Evolutionary conservation across 2,329 filamentous ascomycete genomes (phyloP), one percentile per base, ranked within the genome.

Genomic region (Calonectria hongkongensis): DNA sequence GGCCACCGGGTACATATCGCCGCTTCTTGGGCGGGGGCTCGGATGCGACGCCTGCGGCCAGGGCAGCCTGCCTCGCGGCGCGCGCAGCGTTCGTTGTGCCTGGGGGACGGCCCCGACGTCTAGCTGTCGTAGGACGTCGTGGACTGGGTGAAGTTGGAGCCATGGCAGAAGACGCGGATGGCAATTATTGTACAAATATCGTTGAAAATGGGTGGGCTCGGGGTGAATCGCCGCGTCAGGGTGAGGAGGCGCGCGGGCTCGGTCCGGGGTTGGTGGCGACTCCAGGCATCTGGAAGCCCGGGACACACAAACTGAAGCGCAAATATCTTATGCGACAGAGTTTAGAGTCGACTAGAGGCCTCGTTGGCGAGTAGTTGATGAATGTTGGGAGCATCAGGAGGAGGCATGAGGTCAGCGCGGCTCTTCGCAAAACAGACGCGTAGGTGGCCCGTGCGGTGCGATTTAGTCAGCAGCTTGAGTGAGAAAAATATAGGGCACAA

Each of bases 1-100:
- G 93, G 3, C 95, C 95, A 60, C 95, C 95, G 41, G 96, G 95
- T 60, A 97, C 90, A 85, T 98, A 98, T 84, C 92, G 90, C 77
- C 92, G 89, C 81, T 90, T 91, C 85, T 95, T 95, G 1, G 88
- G 88, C 15, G 93, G 92, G 30, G 92, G 92, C 76, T 94, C 92
- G 60, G 88, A 87, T 50, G 83, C 80, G 56, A 80, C 74, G 21
- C 80, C 82, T 21, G 80, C 79, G 30, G 81, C 80, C 47, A 80
- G 75, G 36, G 82, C 82, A 18, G 81, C 83, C 64, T 83, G 82
- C 72, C 85, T 82, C 47, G 84, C 84, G 28, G 84, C 83, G 75
- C 84, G 83, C 68, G 83, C 83, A 45, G 85, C 84, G 73, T 86
- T 86, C 39, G 84, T 85, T 12, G 84, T 82, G 54, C 85, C 85